phyloP scores from a whole-genome alignment of 495 filamentous ascomycete genomes.

The Xylaria grammica region DNA sequence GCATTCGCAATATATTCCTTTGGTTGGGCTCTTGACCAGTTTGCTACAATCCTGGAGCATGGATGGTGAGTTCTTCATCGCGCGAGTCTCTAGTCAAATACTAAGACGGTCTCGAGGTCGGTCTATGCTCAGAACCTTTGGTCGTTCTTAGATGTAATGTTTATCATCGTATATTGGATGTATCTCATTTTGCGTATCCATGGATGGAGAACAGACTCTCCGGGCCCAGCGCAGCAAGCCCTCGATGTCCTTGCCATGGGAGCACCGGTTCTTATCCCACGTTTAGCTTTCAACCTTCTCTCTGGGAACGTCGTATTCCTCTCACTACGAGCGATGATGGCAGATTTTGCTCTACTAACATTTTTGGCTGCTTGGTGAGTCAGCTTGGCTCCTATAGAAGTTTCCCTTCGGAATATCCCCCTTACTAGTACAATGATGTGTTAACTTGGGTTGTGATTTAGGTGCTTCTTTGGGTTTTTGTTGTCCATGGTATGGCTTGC shows the following conservation, averaged over 20 bases:
- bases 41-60: conserved; percentile 73
- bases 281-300: conserved; percentile 74
- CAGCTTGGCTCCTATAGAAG: neutral
- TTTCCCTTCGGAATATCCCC: neutral
- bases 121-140: conserved; percentile 80
- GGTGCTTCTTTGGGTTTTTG: conserved; percentile 73
- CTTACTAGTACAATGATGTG: neutral
- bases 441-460: conserved; percentile 17
- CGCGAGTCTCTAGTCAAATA: neutral
- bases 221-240: conserved; percentile 56
- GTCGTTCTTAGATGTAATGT: conserved; percentile 77
- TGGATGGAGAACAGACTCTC: conserved; percentile 48
- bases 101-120: conserved; percentile 50
- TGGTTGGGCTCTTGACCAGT: conserved; percentile 76
- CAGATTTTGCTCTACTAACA: conserved; percentile 69
- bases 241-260: conserved; percentile 72
- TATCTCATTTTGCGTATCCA: conserved; percentile 67
- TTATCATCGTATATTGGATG: conserved; percentile 62
- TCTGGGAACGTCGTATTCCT: conserved; percentile 77
- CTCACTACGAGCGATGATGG: conserved; percentile 74
- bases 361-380: conserved; percentile 64
- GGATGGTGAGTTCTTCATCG: conserved; percentile 56
- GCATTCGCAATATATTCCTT: conserved; percentile 67
- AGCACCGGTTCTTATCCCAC: conserved; percentile 72
- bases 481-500: conserved; percentile 73